These are phyloP conservation scores for Bacidia rubella DNA, from an alignment of 495 filamentous ascomycete species.

Conservation along the genomic window DNA sequence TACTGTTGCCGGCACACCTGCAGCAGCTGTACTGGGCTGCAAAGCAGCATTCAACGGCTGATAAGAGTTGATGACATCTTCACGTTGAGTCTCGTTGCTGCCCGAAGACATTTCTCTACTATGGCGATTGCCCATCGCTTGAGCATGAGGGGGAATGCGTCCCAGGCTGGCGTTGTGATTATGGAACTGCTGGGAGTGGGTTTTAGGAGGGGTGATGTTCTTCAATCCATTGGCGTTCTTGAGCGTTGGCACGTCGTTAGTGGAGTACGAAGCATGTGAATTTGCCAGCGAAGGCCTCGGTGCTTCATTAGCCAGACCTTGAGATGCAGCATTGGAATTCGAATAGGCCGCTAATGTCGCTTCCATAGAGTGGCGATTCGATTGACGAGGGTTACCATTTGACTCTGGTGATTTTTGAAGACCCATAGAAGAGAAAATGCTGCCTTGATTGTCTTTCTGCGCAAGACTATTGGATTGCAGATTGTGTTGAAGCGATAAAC, in stretches of 20 bases:
- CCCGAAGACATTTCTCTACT: conserved; percentile 49
- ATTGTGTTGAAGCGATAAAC: conserved; percentile 57
- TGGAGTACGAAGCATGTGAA: conserved; percentile 76
- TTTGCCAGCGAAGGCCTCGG: conserved; percentile 14
- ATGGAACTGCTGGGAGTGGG: conserved; percentile 61
- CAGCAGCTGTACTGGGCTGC: conserved; percentile 59
- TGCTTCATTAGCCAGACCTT: conserved; percentile 11
- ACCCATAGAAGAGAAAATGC: conserved; percentile 20
- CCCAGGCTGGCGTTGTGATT: conserved; percentile 73
- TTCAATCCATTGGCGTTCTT: conserved; percentile 43
- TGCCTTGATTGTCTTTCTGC: conserved; percentile 23
- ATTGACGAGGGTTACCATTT: conserved; percentile 19
- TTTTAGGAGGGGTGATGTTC: conserved; percentile 43
- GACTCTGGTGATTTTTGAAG: conserved; percentile 19
- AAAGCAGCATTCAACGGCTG: conserved; percentile 53
- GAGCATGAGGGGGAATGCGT: conserved; percentile 47
- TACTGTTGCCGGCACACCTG: conserved; percentile 37
- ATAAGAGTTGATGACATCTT: conserved; percentile 21
- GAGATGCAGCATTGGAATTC: conserved; percentile 2
- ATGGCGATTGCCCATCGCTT: conserved; percentile 44
- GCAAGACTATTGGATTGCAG: conserved; percentile 50
- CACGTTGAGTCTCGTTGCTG: conserved; percentile 23
- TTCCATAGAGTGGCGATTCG: conserved; percentile 43
- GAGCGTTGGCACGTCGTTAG: conserved; percentile 78
- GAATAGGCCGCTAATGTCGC: conserved; percentile 19